phyloP scores from a whole-genome alignment of 108 stramenopile genomes.

The Discostella pseudostelligera region DNA sequence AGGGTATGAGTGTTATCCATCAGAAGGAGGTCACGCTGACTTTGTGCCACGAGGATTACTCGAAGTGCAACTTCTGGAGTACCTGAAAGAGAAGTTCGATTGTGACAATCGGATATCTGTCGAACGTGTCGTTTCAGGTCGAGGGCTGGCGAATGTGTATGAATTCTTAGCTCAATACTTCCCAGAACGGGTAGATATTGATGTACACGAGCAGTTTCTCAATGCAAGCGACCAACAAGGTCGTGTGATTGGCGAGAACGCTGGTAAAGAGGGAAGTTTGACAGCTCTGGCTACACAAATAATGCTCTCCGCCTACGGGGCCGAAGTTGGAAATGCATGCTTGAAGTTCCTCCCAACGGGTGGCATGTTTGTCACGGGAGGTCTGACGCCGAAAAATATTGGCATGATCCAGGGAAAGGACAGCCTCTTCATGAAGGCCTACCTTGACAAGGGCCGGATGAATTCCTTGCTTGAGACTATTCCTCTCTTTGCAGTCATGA shows the following conservation, averaged over 20 bases:
- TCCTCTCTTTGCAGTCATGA: slow-evolving; percentile 89
- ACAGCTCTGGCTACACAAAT: slow-evolving; percentile 59
- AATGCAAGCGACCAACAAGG: slow-evolving; percentile 71
- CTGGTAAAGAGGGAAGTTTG: slow-evolving; percentile 46
- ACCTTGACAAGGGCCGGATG: slow-evolving; percentile 91
- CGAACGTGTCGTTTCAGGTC: slow-evolving; percentile 95
- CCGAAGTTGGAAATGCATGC: slow-evolving; percentile 85
- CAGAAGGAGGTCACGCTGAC: slow-evolving; percentile 97
- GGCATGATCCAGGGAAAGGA: slow-evolving; percentile 75
- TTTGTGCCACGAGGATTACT: slow-evolving; percentile 84
- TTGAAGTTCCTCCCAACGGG: slow-evolving; percentile 94
- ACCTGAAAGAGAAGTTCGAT: slow-evolving; percentile 65
- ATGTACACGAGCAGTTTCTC: slow-evolving; percentile 67
- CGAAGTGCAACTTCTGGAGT: slow-evolving; percentile 72
- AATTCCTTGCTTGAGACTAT: slow-evolving; percentile 61
- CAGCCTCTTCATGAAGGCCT: slow-evolving; percentile 88
- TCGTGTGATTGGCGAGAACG: slow-evolving; percentile 60
- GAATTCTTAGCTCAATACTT: slow-evolving; percentile 90
- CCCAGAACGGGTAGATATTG: slow-evolving; percentile 64
- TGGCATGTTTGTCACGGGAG: slow-evolving; percentile 94
- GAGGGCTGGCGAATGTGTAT: slow-evolving; percentile 93
- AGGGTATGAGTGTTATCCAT: slow-evolving; percentile 89
- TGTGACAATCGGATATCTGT: slow-evolving; percentile 78
- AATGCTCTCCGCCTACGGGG: slow-evolving; percentile 85
- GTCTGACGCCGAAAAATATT: slow-evolving; percentile 96